Conservation (phyloP, 1,284 basidiomycete genomes). For the Fomitopsis betulina region DNA sequence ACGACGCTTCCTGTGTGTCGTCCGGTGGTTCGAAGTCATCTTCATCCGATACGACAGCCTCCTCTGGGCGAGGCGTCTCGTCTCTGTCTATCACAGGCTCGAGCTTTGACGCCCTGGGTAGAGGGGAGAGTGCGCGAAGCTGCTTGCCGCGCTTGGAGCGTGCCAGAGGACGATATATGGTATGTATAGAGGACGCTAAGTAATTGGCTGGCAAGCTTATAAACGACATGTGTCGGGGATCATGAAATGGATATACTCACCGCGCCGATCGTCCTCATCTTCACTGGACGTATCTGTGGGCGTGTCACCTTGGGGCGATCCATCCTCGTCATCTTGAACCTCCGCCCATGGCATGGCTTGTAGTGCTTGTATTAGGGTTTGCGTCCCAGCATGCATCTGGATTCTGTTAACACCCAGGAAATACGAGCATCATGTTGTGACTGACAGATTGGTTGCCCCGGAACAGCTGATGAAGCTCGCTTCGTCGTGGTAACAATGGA, state of each 20-base stretch:
- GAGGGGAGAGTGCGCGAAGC: slow-evolving; percentile 18
- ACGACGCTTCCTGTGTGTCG: slow-evolving; percentile 11
- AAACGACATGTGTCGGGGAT: neutral
- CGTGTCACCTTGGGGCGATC: slow-evolving; percentile 39
- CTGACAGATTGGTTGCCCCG: slow-evolving; percentile 65
- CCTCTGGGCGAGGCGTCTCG: slow-evolving; percentile 24
- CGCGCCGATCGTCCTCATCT: slow-evolving; percentile 46
- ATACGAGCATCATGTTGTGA: neutral
- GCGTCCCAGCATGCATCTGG: slow-evolving; percentile 76
- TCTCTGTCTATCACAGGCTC: slow-evolving; percentile 24
- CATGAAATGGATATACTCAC: slow-evolving; percentile 12
- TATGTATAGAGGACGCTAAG: slow-evolving; percentile 80
- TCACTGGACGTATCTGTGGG: slow-evolving; percentile 52
- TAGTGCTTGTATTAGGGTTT: slow-evolving; percentile 79
- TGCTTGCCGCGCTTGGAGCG: slow-evolving; percentile 47
- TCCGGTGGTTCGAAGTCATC: slow-evolving; percentile 46
- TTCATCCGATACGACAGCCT: slow-evolving; percentile 36
- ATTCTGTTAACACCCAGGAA: neutral
- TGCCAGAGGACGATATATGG: slow-evolving; percentile 79
- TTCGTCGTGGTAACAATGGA: slow-evolving; percentile 36
- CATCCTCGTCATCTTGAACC: slow-evolving; percentile 63
- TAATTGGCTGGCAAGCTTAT: slow-evolving; percentile 25
- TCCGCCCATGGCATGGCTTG: slow-evolving; percentile 77
- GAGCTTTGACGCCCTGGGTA: slow-evolving; percentile 15
- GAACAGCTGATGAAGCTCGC: slow-evolving; percentile 43